phyloP scores from a whole-genome alignment of 2,329 filamentous ascomycete species.

The Diaporthe sp. region DNA sequence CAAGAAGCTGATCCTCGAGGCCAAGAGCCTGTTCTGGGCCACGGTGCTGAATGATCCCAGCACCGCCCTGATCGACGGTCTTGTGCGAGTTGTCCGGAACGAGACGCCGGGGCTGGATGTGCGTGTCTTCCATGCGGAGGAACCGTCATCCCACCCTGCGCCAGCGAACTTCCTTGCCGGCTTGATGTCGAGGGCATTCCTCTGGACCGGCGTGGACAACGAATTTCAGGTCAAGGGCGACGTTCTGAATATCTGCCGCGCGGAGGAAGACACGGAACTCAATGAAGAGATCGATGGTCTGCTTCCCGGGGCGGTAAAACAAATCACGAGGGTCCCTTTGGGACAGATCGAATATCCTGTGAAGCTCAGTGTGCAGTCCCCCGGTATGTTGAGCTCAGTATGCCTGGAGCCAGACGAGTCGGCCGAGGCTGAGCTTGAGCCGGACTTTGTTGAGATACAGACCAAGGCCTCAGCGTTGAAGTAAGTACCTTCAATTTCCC shows the following conservation, averaged over 20 bases:
- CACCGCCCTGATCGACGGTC: constrained; percentile 10
- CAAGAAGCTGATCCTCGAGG: constrained; percentile 43
- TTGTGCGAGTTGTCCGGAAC: constrained; percentile 5
- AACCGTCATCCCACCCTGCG: not conserved
- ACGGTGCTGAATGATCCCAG: constrained; percentile 42
- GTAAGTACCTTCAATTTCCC: not conserved
- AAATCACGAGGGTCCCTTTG: not conserved
- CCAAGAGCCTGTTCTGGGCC: constrained; percentile 47
- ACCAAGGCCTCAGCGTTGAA: constrained; percentile 23
- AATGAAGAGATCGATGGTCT: not conserved
- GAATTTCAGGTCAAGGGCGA: not conserved
- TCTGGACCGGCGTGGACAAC: not conserved
- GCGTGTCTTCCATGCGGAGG: constrained; percentile 5
- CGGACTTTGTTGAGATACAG: constrained; percentile 23
- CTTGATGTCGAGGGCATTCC: not conserved
- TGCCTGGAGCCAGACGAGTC: constrained; percentile 28
- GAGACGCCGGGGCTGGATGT: constrained; percentile 5
- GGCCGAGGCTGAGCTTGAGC: not conserved
- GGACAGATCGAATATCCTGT: not conserved
- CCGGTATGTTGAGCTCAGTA: constrained; percentile 36
- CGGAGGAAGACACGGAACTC: not conserved
- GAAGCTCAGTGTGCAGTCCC: not conserved
- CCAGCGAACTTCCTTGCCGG: not conserved
- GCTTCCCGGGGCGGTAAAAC: not conserved
- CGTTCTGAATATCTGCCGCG: not conserved